Percentiles rank a stretch among this genome's conserved stretches.
phyloP scores from a whole-genome alignment of 73 alveolate species.

The Blepharisma japonicum region DNA sequence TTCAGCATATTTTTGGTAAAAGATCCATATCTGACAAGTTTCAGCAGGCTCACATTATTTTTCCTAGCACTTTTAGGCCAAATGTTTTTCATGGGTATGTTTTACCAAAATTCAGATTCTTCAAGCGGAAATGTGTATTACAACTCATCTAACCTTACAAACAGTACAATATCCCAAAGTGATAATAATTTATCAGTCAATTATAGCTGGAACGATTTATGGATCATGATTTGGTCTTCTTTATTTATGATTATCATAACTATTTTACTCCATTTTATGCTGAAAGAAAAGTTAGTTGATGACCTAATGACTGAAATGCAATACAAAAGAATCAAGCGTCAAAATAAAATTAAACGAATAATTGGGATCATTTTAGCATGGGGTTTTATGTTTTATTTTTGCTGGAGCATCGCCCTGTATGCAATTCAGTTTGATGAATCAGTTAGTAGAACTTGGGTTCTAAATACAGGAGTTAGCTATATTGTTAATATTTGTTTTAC shows the following conservation, averaged over 20 bases:
- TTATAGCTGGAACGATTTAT: background rate
- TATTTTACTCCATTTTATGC: background rate
- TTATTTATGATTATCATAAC: background rate
- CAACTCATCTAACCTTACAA: too few species aligned
- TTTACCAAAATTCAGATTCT: background rate
- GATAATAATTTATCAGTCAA: too few species aligned
- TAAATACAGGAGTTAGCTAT: background rate
- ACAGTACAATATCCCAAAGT: too few species aligned
- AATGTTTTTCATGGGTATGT: slow-evolving; percentile 10
- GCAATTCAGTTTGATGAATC: background rate
- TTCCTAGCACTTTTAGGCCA: background rate
- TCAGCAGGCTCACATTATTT: background rate
- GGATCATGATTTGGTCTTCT: background rate
- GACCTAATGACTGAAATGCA: background rate
- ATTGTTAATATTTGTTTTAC: background rate
- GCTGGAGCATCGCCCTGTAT: slow-evolving; percentile 17
- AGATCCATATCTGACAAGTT: background rate
- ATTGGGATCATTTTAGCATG: background rate
- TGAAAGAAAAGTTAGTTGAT: background rate
- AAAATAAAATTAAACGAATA: background rate
- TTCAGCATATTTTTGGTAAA: background rate
- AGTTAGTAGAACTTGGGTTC: background rate
- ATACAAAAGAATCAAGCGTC: background rate
- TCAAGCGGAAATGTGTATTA: too few species aligned
- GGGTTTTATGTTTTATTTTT: background rate